Percentiles rank a stretch among this genome's conserved stretches.
Evolutionary conservation across 176 grass and related monocot species (phyloP).

Genomic region (Zoysia pacifica): DNA sequence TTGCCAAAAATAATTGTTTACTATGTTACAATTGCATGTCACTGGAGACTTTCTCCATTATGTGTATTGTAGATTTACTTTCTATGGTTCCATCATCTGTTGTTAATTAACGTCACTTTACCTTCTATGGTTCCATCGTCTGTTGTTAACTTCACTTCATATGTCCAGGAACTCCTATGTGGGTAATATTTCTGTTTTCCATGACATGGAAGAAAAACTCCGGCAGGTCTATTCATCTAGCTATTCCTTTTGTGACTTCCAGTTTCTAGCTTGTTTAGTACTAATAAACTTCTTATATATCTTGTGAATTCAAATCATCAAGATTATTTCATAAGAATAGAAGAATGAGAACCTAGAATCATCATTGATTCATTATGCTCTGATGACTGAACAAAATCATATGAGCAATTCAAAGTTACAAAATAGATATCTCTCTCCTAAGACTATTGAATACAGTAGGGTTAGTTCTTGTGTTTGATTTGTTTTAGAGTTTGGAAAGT

Average conservation of each 20-base stretch:
- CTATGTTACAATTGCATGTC: constrained; percentile 8
- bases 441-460: background rate
- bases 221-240: constrained; percentile 61
- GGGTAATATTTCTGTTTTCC: constrained; percentile 81
- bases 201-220: constrained; percentile 82
- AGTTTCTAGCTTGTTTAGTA: constrained; percentile 18
- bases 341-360: background rate
- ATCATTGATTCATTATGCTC: background rate
- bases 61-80: constrained; percentile 20
- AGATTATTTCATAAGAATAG: constrained; percentile 1
- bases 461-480: background rate
- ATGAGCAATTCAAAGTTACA: background rate
- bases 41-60: constrained; percentile 10
- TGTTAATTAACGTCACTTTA: background rate
- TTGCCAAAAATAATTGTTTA: constrained; percentile 22
- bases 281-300: background rate
- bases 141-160: constrained; percentile 35
- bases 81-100: constrained; percentile 12
- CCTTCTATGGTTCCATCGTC: constrained; percentile 20
- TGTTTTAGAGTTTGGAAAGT: constrained; percentile 2
- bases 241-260: background rate
- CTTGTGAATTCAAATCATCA: constrained; percentile 6
- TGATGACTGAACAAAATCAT: background rate
- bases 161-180: constrained; percentile 83
- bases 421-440: background rate